Percentiles rank a stretch among this genome's conserved stretches.
These are phyloP conservation scores for Tetrastigma voinierianum DNA, from an alignment of 164 flowering plant genomes.

Conservation along the genomic window DNA sequence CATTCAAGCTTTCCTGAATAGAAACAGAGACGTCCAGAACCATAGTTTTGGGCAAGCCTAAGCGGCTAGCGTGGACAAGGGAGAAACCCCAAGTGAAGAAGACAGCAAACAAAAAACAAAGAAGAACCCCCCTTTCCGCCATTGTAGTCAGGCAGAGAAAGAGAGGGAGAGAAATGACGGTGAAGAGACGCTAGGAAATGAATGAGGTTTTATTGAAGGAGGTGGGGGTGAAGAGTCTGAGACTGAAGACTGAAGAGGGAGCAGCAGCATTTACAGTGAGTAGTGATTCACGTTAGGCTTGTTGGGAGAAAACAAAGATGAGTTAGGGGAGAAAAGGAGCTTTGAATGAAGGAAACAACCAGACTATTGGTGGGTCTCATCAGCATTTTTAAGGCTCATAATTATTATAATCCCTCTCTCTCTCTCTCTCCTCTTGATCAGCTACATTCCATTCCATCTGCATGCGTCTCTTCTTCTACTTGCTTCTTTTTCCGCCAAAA, in stretches of 20 bases:
- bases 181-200: too few species aligned
- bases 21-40: conserved; percentile 56
- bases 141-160: conserved; percentile 7
- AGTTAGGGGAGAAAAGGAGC: not conserved
- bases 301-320: too few species aligned
- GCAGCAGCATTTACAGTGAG: not conserved
- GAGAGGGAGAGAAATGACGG: not conserved
- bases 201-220: not conserved
- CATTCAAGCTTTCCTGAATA: conserved; percentile 27
- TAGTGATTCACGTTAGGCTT: too few species aligned
- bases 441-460: too few species aligned
- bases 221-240: not conserved
- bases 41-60: conserved; percentile 19
- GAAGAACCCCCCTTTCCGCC: conserved; percentile 12
- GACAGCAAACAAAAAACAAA: conserved; percentile 8
- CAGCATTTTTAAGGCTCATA: too few species aligned
- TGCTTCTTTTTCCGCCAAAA: too few species aligned
- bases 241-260: not conserved
- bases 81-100: conserved; percentile 8
- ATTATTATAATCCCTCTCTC: too few species aligned
- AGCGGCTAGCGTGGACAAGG: conserved; percentile 31
- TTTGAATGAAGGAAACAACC: too few species aligned
- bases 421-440: too few species aligned
- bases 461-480: too few species aligned
- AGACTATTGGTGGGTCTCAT: too few species aligned